Base-by-base conservation (phyloP, 495 filamentous ascomycete genomes). In the Aspergillus funiculosus region DNA sequence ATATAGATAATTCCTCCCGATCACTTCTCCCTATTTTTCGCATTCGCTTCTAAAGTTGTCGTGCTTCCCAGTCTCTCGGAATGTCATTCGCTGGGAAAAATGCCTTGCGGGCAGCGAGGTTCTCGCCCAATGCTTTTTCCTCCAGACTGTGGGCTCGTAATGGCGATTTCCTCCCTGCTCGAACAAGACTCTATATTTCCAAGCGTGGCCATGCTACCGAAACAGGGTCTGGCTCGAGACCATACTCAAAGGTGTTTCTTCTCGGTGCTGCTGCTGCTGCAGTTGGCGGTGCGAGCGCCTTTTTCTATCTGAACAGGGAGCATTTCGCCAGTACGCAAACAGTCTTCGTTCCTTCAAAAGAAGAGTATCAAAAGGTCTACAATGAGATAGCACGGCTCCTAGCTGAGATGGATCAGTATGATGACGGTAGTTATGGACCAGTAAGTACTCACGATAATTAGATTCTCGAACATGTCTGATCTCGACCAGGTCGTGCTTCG, bases 291-390 rank as follows among this genome's bases (percentile, higher is more conserved):
- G 28, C 28, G 14, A 13, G 4, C 10, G 8, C 28, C 3, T 30
- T 30, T 30, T 30, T 4, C 28, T 30, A 3, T 11, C 3, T 14
- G 22, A 21, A 20, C 2, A 17, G 22, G 6, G 18, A 37, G 1
- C 18, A 20, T n/a, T n/a, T n/a, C n/a, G n/a, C n/a, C n/a, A n/a
- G n/a, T n/a, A n/a, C n/a, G n/a, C n/a, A n/a, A n/a, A n/a, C n/a
- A n/a, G 37, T 39, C 48, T 86, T 94, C 68, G 76, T 69, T 17
- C 87, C 90, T 52, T 85, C 77, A 51, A 76, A 85, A 69, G 81
- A 81, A 44, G 89, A 98, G 65, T 98, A 95, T 74, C 89, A 96
- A 77, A 84, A 86, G 70, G 89, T 96, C 50, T 98, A 98, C 70
- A 80, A 95, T 58, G 84, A 82, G 60, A 80, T 98, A 57, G 89